A percentile compares a stretch with the other conserved stretches of the same genome.
These are phyloP conservation scores for Plasmodium gallinaceum DNA, from an alignment of 169 alveolate species.

Conservation along the genomic window DNA sequence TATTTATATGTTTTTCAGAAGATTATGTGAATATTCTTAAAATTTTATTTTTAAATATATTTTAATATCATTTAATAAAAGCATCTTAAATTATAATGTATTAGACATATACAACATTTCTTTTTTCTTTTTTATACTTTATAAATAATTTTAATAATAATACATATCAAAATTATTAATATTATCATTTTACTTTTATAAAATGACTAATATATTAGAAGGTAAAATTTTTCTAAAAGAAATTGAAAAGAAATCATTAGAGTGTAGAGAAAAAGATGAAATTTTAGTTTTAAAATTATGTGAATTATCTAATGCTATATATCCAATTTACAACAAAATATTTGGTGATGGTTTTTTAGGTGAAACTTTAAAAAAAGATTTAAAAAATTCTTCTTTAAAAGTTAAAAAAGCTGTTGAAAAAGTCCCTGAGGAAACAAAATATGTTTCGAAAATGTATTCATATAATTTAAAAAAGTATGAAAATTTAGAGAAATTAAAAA, in stretches of 20 bases:
- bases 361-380: slow-evolving; percentile 47
- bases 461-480: slow-evolving; percentile 66
- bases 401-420: slow-evolving; percentile 69
- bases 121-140: no score
- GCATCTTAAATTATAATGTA: no score
- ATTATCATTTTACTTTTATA: background rate
- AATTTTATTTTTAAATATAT: no score
- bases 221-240: slow-evolving; percentile 13
- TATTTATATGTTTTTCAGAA: no score
- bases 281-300: slow-evolving; percentile 59
- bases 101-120: no score
- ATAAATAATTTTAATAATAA: no score
- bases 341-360: slow-evolving; percentile 76
- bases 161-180: no score
- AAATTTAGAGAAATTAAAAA: slow-evolving; percentile 57
- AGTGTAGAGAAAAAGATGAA: slow-evolving; percentile 66
- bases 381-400: slow-evolving; percentile 47
- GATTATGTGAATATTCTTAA: no score
- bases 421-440: slow-evolving; percentile 71
- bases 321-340: slow-evolving; percentile 58
- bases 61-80: no score
- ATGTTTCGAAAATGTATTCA: slow-evolving; percentile 64
- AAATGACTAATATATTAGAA: slow-evolving; percentile 23
- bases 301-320: slow-evolving; percentile 52
- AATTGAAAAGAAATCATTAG: slow-evolving; percentile 42